A percentile compares a stretch with the other conserved stretches of the same genome.
Conservation (phyloP, 2,329 filamentous ascomycete species). For the Gremmenia infestans region DNA sequence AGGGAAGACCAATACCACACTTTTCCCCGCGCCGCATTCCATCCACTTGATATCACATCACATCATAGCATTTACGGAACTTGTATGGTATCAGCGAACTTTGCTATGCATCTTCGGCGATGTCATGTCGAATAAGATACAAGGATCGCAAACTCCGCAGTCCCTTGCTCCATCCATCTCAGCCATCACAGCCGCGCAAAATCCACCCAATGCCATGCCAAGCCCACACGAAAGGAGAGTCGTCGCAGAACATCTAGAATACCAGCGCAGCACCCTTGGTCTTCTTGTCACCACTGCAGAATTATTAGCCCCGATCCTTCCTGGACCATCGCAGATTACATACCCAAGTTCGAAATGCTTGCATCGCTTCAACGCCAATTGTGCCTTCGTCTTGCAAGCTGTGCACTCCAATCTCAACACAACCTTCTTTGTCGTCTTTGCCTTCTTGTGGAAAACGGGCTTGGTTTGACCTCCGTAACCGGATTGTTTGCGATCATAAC, state of each 20-base stretch:
- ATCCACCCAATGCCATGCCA: conserved; percentile 22
- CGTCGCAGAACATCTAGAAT: conserved; percentile 66
- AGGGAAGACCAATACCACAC: too few relatives aligned
- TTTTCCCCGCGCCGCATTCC: too few relatives aligned
- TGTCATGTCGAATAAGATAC: conserved; percentile 28
- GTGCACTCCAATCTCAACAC: conserved; percentile 98
- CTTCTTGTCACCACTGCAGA: conserved; percentile 97
- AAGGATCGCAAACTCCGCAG: conserved; percentile 19
- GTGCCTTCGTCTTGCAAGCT: conserved; percentile 95
- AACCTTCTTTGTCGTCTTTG: conserved; percentile 99
- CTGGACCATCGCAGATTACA: conserved; percentile 35
- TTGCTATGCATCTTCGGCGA: conserved; percentile 29
- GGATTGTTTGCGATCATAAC: conserved; percentile 98
- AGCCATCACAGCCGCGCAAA: conserved; percentile 26
- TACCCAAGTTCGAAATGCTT: conserved; percentile 99
- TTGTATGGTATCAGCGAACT: conserved; percentile 24
- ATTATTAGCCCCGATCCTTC: conserved; percentile 36
- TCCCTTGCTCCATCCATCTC: conserved; percentile 22
- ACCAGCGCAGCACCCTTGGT: conserved; percentile 99
- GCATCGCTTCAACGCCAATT: conserved; percentile 98
- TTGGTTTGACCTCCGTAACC: conserved; percentile 99
- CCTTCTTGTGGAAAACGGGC: conserved; percentile 99
- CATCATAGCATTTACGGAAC: neutral
- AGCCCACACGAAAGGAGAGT: conserved; percentile 24
- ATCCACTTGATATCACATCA: neutral